Conservation (phyloP, 352 stramenopile species). For the Thraustochytrium sp. region DNA sequence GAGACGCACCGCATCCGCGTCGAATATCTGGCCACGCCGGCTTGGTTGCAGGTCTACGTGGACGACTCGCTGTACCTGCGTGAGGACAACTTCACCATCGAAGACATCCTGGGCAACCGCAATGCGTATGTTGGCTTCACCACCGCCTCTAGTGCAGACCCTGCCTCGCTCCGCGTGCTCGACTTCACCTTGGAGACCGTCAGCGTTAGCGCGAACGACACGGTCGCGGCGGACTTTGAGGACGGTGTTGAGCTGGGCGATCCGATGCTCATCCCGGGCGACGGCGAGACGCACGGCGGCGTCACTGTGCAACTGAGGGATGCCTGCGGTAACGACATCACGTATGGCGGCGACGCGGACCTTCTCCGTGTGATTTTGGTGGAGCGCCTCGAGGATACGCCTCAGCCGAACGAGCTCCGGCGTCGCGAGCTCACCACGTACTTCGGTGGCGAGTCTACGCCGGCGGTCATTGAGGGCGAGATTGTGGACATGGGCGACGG, state of each 20-base stretch:
- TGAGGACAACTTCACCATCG: background rate
- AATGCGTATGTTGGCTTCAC: slow-evolving; percentile 40
- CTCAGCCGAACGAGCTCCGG: background rate
- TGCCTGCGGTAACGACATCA: background rate
- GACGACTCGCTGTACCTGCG: slow-evolving; percentile 42
- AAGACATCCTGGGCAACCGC: slow-evolving; percentile 27
- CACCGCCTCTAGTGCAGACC: background rate
- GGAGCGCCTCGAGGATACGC: background rate
- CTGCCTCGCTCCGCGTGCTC: background rate
- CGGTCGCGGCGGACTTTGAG: background rate
- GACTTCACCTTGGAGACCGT: slow-evolving; percentile 21
- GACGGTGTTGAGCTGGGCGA: background rate
- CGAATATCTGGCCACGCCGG: slow-evolving; percentile 34
- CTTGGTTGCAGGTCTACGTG: slow-evolving; percentile 40
- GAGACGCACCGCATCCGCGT: slow-evolving; percentile 19
- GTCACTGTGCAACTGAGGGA: background rate
- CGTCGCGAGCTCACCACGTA: background rate
- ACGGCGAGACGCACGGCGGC: background rate
- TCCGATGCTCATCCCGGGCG: background rate
- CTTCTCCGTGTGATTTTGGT: background rate
- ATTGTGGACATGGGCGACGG: slow-evolving; percentile 43
- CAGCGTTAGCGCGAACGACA: background rate
- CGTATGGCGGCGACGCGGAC: background rate
- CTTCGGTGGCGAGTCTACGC: background rate
- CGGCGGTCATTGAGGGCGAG: background rate